Conservation (phyloP, 2,329 filamentous ascomycete species). For the Xylaria arbuscula region DNA sequence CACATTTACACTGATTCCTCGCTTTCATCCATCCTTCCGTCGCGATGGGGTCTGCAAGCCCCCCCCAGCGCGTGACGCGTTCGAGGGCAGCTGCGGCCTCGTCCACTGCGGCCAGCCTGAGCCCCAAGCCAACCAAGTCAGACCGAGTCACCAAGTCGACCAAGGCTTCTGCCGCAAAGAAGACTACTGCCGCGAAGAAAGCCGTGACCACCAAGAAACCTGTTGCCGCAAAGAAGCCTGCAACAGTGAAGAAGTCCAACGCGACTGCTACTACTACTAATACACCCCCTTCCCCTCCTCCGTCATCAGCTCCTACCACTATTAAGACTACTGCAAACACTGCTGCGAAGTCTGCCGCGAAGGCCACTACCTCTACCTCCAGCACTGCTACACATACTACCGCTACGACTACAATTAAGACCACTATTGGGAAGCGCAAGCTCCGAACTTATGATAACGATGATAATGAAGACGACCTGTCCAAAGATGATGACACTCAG, state of each 20-base stretch:
- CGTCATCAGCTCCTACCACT: neutral
- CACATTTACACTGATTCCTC: constrained; percentile 23
- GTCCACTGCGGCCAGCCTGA: constrained; percentile 55
- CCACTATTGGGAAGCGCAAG: constrained; percentile 61
- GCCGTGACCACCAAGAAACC: constrained; percentile 53
- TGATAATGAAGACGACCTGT: constrained; percentile 58
- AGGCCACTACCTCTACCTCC: neutral
- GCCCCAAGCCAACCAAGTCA: constrained; percentile 52
- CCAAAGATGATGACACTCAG: constrained; percentile 40
- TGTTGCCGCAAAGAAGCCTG: constrained; percentile 44
- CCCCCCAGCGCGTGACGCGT: constrained; percentile 70
- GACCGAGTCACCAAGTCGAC: constrained; percentile 47
- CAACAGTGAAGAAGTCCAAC: constrained; percentile 40
- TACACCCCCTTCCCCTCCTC: neutral
- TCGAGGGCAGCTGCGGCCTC: constrained; percentile 52
- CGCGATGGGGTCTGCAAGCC: constrained; percentile 65
- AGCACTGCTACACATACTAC: constrained; percentile 21
- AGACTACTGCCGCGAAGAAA: constrained; percentile 29
- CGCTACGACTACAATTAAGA: neutral
- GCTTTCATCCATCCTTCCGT: constrained; percentile 29
- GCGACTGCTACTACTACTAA: constrained; percentile 40
- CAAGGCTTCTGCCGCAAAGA: constrained; percentile 42
- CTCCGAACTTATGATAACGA: constrained; percentile 61
- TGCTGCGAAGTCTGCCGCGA: neutral
- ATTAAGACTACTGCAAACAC: constrained; percentile 49